phyloP scores from a whole-genome alignment of 768 basidiomycete species.

The Udeniomyces megalosporus region DNA sequence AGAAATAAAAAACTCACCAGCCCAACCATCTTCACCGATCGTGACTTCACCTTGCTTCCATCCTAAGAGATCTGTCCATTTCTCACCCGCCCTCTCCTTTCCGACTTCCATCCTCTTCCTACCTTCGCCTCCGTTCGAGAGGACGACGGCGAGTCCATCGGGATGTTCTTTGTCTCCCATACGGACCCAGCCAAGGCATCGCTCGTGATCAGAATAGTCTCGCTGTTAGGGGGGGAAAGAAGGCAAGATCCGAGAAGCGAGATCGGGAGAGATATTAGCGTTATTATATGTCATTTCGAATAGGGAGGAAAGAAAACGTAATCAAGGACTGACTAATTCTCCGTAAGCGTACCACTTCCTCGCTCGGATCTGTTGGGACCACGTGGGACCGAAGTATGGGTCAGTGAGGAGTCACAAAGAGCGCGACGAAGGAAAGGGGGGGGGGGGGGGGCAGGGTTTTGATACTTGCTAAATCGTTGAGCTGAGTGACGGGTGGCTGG shows the following conservation, averaged over 20 bases:
- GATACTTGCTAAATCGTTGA: conserved; percentile 29
- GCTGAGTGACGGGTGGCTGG: conserved; percentile 29
- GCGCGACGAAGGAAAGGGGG: neutral
- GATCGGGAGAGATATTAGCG: neutral
- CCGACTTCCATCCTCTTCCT: conserved; percentile 31
- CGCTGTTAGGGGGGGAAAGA: conserved; percentile 16
- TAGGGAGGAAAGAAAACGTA: neutral
- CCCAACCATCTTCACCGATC: conserved; percentile 31
- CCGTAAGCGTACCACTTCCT: conserved; percentile 27
- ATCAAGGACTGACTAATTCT: too few species aligned
- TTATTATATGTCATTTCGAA: too few species aligned
- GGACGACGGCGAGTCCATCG: conserved; percentile 29
- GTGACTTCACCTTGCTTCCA: conserved; percentile 35
- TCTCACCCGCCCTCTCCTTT: conserved; percentile 34
- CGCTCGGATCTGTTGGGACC: conserved; percentile 24
- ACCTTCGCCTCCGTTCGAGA: conserved; percentile 21
- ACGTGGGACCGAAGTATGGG: too few species aligned
- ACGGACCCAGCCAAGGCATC: conserved; percentile 32
- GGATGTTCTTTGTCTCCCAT: conserved; percentile 30
- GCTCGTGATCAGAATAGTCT: conserved; percentile 32
- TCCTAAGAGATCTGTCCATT: conserved; percentile 36
- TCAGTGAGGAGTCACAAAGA: too few species aligned
- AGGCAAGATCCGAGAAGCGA: too few species aligned
- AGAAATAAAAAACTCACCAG: too few species aligned
- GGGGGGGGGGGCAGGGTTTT: conserved; percentile 18